Conservation (phyloP, 371 early-diverging fungal species). For the Aphelidium insulamus region DNA sequence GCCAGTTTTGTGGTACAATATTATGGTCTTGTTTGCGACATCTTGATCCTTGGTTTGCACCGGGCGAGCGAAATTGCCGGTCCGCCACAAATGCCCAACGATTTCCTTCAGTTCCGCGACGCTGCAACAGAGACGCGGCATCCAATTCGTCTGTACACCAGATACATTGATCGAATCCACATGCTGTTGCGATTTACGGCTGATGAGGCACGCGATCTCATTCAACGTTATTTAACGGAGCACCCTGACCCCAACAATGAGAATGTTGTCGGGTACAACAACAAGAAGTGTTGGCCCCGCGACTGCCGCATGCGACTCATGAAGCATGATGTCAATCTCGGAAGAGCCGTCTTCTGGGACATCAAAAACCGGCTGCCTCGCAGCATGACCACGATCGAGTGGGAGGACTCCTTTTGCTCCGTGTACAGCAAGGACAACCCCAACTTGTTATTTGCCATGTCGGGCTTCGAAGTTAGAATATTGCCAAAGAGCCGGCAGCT, state of each 20-base stretch:
- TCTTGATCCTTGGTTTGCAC: slow-evolving; percentile 84
- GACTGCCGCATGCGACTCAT: slow-evolving; percentile 97
- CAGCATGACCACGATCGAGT: slow-evolving; percentile 87
- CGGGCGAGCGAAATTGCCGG: slow-evolving; percentile 94
- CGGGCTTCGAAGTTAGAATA: slow-evolving; percentile 75
- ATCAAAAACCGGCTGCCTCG: slow-evolving; percentile 92
- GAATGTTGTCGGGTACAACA: slow-evolving; percentile 94
- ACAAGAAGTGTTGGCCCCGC: slow-evolving; percentile 90
- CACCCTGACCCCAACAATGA: slow-evolving; percentile 98
- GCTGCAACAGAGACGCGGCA: slow-evolving; percentile 77
- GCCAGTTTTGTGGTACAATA: slow-evolving; percentile 93
- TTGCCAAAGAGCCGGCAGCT: slow-evolving; percentile 67
- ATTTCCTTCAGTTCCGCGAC: slow-evolving; percentile 89
- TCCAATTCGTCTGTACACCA: slow-evolving; percentile 87
- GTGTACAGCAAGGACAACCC: slow-evolving; percentile 94
- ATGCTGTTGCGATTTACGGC: slow-evolving; percentile 83
- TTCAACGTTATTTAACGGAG: slow-evolving; percentile 89
- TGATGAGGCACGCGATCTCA: slow-evolving; percentile 80
- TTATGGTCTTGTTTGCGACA: slow-evolving; percentile 88
- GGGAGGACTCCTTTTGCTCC: slow-evolving; percentile 88
- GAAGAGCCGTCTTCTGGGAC: slow-evolving; percentile 94
- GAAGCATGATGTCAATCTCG: slow-evolving; percentile 92
- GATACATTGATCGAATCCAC: slow-evolving; percentile 82
- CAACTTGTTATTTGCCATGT: slow-evolving; percentile 76
- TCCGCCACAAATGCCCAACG: slow-evolving; percentile 77